phyloP scores from a whole-genome alignment of 768 basidiomycete genomes.

The Royoungia palumana region DNA sequence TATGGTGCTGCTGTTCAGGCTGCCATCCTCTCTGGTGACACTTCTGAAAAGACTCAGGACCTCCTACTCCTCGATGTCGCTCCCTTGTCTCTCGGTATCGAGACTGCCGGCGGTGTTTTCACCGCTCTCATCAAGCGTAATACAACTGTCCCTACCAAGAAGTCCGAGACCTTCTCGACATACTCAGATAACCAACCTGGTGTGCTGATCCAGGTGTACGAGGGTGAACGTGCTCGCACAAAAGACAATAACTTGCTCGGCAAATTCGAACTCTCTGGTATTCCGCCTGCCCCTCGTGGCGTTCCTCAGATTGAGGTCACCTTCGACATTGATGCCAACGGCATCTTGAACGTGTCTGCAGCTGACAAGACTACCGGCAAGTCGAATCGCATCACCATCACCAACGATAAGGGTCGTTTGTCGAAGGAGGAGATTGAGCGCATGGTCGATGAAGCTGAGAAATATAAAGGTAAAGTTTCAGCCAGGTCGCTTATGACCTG shows the following conservation, averaged over 20 bases:
- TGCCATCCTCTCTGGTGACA: constrained; percentile 95
- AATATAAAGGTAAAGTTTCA: constrained; percentile 65
- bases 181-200: constrained; percentile 99
- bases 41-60: constrained; percentile 97
- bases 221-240: constrained; percentile 97
- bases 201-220: constrained; percentile 96
- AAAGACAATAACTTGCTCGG: constrained; percentile 99
- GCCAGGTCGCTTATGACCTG: neutral
- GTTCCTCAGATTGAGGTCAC: constrained; percentile 98
- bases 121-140: constrained; percentile 98
- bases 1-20: constrained; percentile 99
- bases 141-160: constrained; percentile 98
- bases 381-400: constrained; percentile 90
- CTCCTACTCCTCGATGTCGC: constrained; percentile 93
- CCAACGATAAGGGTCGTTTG: constrained; percentile 94
- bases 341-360: constrained; percentile 94
- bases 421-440: constrained; percentile 98
- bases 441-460: constrained; percentile 94
- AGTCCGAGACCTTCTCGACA: constrained; percentile 97
- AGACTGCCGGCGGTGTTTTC: constrained; percentile 99
- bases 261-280: constrained; percentile 96
- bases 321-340: constrained; percentile 97
- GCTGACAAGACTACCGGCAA: constrained; percentile 97
- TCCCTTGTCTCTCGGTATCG: constrained; percentile 90
- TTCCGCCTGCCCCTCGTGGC: constrained; percentile 95